These are phyloP conservation scores for Micractinium sp. DNA, from an alignment of 139 green algal genomes.

Conservation along the genomic window DNA sequence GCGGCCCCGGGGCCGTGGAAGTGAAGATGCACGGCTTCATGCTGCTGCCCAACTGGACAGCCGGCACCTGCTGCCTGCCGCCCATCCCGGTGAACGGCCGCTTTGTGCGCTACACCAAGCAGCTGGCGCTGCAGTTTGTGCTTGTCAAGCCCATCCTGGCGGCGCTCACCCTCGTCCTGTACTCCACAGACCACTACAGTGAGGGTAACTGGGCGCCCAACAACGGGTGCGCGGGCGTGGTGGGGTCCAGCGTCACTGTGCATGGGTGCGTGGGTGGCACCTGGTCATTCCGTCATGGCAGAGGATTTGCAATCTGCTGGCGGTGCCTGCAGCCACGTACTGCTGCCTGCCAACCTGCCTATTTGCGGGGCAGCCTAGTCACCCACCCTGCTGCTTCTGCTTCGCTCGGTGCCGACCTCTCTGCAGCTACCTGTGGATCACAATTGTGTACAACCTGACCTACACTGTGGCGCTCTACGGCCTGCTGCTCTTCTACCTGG, in stretches of 20 bases:
- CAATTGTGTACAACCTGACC: constrained; percentile 94
- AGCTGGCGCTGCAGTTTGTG: constrained; percentile 95
- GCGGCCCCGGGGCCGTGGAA: constrained; percentile 91
- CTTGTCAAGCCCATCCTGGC: constrained; percentile 94
- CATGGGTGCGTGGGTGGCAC: no score
- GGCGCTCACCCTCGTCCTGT: constrained; percentile 81
- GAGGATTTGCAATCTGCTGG: neutral
- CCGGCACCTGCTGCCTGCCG: constrained; percentile 92
- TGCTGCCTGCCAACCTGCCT: neutral
- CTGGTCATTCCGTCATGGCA: no score
- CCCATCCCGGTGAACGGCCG: constrained; percentile 84
- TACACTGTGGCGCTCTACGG: constrained; percentile 94
- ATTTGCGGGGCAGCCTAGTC: no score
- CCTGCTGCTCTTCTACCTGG: constrained; percentile 96
- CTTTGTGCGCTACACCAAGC: constrained; percentile 88
- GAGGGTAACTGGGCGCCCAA: constrained; percentile 83
- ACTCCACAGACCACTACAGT: constrained; percentile 75
- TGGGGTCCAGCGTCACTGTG: neutral
- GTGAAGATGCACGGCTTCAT: constrained; percentile 84
- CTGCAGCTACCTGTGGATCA: constrained; percentile 82
- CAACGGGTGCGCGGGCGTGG: constrained; percentile 55
- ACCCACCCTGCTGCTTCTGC: neutral
- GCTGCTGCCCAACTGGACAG: constrained; percentile 80
- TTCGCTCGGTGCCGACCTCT: neutral
- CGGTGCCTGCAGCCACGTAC: no score